Evolutionary conservation across 768 basidiomycete genomes (phyloP).

Genomic region (Tylopilus plumbeoviolaceoides): DNA sequence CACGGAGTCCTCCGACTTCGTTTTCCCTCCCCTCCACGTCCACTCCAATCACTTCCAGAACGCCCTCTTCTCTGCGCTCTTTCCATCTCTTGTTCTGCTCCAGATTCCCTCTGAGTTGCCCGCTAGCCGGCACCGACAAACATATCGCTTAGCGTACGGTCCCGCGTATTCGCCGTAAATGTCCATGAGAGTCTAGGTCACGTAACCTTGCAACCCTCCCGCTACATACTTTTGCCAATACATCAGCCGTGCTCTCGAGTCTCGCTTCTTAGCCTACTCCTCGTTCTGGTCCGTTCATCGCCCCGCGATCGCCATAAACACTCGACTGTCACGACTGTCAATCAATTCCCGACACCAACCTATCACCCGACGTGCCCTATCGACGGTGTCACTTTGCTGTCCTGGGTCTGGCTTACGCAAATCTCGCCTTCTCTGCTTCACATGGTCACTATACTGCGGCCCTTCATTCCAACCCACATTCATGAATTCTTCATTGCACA

Average conservation of each 20-base stretch:
- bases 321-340: neutral
- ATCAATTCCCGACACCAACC: neutral
- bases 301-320: neutral
- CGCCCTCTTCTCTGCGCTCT: neutral
- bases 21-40: neutral
- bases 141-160: neutral
- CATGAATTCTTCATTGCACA: neutral
- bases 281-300: neutral
- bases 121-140: slow-evolving; percentile 5
- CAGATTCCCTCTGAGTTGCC: too few relatives aligned
- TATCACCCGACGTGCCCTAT: neutral
- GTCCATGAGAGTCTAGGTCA: neutral
- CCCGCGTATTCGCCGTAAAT: slow-evolving; percentile 9
- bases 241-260: too few relatives aligned
- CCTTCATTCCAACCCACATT: slow-evolving; percentile 4
- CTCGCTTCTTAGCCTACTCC: neutral
- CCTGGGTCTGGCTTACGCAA: neutral
- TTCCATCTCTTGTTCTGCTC: neutral
- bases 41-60: slow-evolving; percentile 2
- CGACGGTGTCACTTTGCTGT: neutral
- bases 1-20: neutral
- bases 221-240: too few relatives aligned
- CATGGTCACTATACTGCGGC: neutral
- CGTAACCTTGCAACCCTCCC: neutral
- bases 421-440: neutral